phyloP scores from a whole-genome alignment of 768 basidiomycete genomes.

The Sarcodon sp. region DNA sequence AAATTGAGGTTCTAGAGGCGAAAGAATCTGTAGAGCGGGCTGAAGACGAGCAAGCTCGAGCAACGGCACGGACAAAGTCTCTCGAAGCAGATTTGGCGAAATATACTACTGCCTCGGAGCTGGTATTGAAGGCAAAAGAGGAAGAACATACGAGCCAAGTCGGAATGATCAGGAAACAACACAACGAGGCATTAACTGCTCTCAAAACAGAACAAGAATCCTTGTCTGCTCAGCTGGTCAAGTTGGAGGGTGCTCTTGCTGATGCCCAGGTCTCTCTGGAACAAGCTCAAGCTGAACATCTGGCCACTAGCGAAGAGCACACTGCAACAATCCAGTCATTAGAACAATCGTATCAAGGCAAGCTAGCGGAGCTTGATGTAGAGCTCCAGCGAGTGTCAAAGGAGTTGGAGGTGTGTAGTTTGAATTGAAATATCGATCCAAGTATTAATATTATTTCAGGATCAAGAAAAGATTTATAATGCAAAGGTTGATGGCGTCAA shows the following conservation, averaged over 20 bases:
- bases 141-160: slow-evolving; percentile 31
- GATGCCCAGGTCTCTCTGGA: slow-evolving; percentile 33
- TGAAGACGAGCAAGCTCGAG: slow-evolving; percentile 43
- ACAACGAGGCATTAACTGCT: slow-evolving; percentile 4
- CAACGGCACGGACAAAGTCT: slow-evolving; percentile 29
- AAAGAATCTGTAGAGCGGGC: slow-evolving; percentile 55
- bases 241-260: slow-evolving; percentile 33
- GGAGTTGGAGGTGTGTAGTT: slow-evolving; percentile 51
- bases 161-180: slow-evolving; percentile 26
- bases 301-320: slow-evolving; percentile 34
- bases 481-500: slow-evolving; percentile 54
- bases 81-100: slow-evolving; percentile 42
- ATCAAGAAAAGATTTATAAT: slow-evolving; percentile 56
- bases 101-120: slow-evolving; percentile 32
- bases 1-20: slow-evolving; percentile 69
- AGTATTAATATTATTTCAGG: slow-evolving; percentile 23
- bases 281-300: slow-evolving; percentile 28
- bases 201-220: slow-evolving; percentile 18
- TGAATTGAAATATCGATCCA: neutral
- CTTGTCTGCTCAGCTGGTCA: slow-evolving; percentile 29
- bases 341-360: slow-evolving; percentile 33
- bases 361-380: slow-evolving; percentile 37
- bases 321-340: slow-evolving; percentile 35
- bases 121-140: slow-evolving; percentile 36
- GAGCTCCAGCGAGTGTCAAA: slow-evolving; percentile 40